These are phyloP conservation scores for Lactarius sp. DNA, from an alignment of 768 basidiomycete species.

Conservation along the genomic window DNA sequence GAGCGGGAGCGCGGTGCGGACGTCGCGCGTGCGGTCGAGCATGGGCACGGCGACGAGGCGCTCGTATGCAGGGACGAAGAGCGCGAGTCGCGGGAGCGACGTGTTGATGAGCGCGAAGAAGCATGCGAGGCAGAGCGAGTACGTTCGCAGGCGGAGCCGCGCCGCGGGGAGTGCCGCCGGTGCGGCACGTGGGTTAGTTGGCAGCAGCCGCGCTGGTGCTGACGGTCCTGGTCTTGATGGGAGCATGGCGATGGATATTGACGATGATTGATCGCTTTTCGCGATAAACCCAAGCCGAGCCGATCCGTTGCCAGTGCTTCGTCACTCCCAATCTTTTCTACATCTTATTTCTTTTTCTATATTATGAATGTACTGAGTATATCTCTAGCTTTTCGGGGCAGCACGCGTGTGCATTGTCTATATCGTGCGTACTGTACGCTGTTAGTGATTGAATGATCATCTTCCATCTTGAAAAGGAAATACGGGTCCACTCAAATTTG, in stretches of 20 bases:
- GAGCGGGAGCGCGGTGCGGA: slow-evolving; percentile 13
- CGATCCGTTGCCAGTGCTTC: not conserved
- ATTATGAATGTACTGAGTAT: slow-evolving; percentile 10
- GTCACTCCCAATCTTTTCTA: not conserved
- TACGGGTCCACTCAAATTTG: not conserved
- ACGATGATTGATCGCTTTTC: slow-evolving; percentile 14
- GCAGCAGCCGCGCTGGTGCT: not conserved
- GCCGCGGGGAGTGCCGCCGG: slow-evolving; percentile 23
- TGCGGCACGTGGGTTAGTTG: not conserved
- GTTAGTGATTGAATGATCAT: slow-evolving; percentile 3
- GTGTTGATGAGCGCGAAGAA: slow-evolving; percentile 65
- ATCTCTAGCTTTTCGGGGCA: slow-evolving; percentile 1
- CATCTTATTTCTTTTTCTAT: slow-evolving; percentile 2
- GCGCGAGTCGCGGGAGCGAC: slow-evolving; percentile 30
- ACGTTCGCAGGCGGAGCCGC: slow-evolving; percentile 52
- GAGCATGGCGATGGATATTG: slow-evolving; percentile 24
- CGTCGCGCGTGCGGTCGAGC: slow-evolving; percentile 46
- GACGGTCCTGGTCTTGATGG: not conserved
- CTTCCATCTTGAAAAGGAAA: not conserved
- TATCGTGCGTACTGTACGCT: slow-evolving; percentile 11
- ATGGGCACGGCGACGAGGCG: slow-evolving; percentile 32
- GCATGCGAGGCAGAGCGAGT: slow-evolving; percentile 72
- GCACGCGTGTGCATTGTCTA: not conserved
- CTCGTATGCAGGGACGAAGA: slow-evolving; percentile 33
- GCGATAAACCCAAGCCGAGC: not conserved